phyloP scores from a whole-genome alignment of 805 yeast genomes.

The Suhomyces pyralidae region DNA sequence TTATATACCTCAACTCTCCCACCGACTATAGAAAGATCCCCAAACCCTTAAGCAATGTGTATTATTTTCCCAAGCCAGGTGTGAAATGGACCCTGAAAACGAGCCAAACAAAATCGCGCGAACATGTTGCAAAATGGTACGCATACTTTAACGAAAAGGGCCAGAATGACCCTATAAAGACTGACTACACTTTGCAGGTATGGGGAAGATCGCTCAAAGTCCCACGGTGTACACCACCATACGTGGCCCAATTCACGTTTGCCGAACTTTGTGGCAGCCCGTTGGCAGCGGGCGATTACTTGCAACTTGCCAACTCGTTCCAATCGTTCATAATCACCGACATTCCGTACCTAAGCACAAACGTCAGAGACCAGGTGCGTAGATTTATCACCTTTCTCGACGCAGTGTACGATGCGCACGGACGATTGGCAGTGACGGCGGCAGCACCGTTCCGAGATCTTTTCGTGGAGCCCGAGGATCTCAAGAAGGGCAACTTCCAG shows the following conservation, averaged over 20 bases:
- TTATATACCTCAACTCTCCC: slow-evolving; percentile 80
- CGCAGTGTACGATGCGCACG: slow-evolving; percentile 91
- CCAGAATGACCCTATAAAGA: slow-evolving; percentile 10
- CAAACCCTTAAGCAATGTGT: slow-evolving; percentile 76
- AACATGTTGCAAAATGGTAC: slow-evolving; percentile 78
- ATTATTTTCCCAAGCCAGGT: slow-evolving; percentile 69
- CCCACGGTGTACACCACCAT: slow-evolving; percentile 71
- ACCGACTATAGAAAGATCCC: slow-evolving; percentile 91
- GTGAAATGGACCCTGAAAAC: slow-evolving; percentile 50
- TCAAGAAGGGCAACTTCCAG: slow-evolving; percentile 46
- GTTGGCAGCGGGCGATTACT: slow-evolving; percentile 90
- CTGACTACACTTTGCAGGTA: slow-evolving; percentile 44
- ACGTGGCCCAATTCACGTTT: slow-evolving; percentile 88
- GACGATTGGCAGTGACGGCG: slow-evolving; percentile 83
- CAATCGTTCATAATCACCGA: slow-evolving; percentile 85
- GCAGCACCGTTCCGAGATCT: slow-evolving; percentile 81
- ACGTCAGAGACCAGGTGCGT: slow-evolving; percentile 79
- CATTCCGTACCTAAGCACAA: slow-evolving; percentile 78
- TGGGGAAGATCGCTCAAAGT: slow-evolving; percentile 87
- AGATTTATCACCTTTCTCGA: slow-evolving; percentile 93
- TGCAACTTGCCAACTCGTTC: slow-evolving; percentile 74
- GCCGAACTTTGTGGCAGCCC: slow-evolving; percentile 83
- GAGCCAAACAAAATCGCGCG: slow-evolving; percentile 48
- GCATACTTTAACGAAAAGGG: slow-evolving; percentile 63
- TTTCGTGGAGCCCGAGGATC: slow-evolving; percentile 77